These are phyloP conservation scores for Thelonectria olida DNA, from an alignment of 2,329 filamentous ascomycete genomes.

Conservation along the genomic window DNA sequence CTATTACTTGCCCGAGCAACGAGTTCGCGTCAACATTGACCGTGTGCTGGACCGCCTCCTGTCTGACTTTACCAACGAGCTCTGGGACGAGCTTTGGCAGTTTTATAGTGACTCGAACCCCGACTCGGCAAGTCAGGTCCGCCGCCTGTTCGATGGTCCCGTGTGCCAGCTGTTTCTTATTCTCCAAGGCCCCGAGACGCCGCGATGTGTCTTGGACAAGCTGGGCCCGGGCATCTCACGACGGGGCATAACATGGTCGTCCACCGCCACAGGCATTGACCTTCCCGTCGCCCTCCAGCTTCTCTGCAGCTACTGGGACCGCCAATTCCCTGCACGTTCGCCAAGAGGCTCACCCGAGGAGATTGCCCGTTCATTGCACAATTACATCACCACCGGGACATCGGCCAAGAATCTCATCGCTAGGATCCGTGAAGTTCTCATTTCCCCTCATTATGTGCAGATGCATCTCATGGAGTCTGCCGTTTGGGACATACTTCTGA, in stretches of 20 bases:
- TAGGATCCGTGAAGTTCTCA: constrained; percentile 41
- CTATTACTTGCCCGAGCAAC: constrained; percentile 48
- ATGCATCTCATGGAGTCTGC: constrained; percentile 50
- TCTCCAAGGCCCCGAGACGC: constrained; percentile 48
- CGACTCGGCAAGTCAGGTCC: constrained; percentile 43
- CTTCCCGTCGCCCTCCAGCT: constrained; percentile 47
- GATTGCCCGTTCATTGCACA: constrained; percentile 44
- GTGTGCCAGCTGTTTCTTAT: constrained; percentile 49
- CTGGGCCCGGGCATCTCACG: constrained; percentile 48
- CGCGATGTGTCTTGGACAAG: constrained; percentile 46
- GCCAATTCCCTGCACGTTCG: constrained; percentile 46
- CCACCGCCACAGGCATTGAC: constrained; percentile 44
- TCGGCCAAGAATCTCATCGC: constrained; percentile 43
- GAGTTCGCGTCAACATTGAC: constrained; percentile 46
- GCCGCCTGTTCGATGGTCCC: constrained; percentile 48
- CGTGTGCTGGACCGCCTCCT: constrained; percentile 48
- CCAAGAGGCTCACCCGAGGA: constrained; percentile 46
- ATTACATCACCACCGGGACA: constrained; percentile 41
- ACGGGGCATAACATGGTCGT: constrained; percentile 45
- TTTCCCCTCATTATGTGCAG: constrained; percentile 49
- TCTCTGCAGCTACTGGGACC: constrained; percentile 48
- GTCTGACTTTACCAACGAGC: constrained; percentile 41
- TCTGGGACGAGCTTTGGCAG: constrained; percentile 49
- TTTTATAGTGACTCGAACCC: constrained; percentile 44
- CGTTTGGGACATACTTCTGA: constrained; percentile 48